phyloP scores from a whole-genome alignment of 139 green algal species.

The Volvox reticuliferus region DNA sequence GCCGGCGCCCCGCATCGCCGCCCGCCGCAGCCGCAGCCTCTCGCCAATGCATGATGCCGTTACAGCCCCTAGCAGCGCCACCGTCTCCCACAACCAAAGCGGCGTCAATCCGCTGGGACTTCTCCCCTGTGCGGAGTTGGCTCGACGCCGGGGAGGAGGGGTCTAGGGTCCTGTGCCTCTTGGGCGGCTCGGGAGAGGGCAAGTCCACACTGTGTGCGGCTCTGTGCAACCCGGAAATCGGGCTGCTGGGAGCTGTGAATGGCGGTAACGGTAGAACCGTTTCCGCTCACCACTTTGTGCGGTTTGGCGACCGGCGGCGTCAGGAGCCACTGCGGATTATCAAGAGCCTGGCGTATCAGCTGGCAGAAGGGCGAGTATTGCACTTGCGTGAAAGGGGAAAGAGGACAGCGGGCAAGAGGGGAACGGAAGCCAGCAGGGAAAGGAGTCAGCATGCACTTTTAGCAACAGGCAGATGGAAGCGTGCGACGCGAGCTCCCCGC shows the following conservation, averaged over 20 bases:
- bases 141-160: slow-evolving; percentile 2
- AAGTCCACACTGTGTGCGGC: slow-evolving; percentile 44
- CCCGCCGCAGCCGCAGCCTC: neutral
- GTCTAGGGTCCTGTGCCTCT: slow-evolving; percentile 33
- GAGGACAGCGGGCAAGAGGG: no score
- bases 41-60: neutral
- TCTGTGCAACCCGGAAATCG: slow-evolving; percentile 10
- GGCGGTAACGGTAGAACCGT: neutral
- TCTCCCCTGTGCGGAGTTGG: slow-evolving; percentile 2
- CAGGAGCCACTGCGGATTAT: slow-evolving; percentile 45
- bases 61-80: neutral
- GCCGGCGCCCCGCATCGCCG: neutral
- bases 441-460: no score
- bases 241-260: neutral
- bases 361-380: slow-evolving; percentile 14
- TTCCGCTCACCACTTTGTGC: slow-evolving; percentile 26
- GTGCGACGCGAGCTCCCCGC: no score
- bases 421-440: no score
- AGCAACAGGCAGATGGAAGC: no score
- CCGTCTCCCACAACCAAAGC: neutral
- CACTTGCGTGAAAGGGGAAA: no score
- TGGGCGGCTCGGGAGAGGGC: slow-evolving; percentile 44
- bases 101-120: neutral
- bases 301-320: slow-evolving; percentile 47
- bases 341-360: slow-evolving; percentile 49